These are phyloP conservation scores for Mollisia scopiformis DNA, from an alignment of 2,329 filamentous ascomycete genomes.

Conservation along the genomic window DNA sequence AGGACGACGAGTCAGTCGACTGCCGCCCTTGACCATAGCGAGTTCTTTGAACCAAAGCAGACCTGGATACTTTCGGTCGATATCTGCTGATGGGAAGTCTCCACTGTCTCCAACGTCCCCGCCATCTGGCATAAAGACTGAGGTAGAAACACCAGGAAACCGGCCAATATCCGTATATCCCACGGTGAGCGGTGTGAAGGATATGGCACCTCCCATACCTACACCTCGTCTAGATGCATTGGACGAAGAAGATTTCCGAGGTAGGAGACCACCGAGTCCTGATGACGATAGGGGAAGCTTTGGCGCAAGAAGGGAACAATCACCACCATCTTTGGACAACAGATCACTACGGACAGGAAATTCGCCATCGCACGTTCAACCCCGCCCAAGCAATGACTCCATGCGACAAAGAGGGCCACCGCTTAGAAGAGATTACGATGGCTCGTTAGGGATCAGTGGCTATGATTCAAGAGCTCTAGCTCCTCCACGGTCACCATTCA, in stretches of 20 bases:
- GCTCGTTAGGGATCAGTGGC: slow-evolving; percentile 27
- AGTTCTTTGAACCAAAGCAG: slow-evolving; percentile 80
- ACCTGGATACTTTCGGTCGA: slow-evolving; percentile 79
- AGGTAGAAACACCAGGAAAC: slow-evolving; percentile 54
- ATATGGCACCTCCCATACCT: slow-evolving; percentile 4
- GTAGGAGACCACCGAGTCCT: slow-evolving; percentile 24
- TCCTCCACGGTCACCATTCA: slow-evolving; percentile 47
- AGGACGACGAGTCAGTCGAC: slow-evolving; percentile 79
- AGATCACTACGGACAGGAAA: slow-evolving; percentile 16
- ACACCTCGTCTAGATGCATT: slow-evolving; percentile 16
- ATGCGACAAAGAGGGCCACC: slow-evolving; percentile 29
- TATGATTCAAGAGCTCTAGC: slow-evolving; percentile 46
- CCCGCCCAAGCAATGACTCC: slow-evolving; percentile 32
- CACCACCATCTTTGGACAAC: slow-evolving; percentile 52
- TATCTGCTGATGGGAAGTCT: slow-evolving; percentile 61
- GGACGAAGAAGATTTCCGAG: slow-evolving; percentile 31
- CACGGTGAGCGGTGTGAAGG: slow-evolving; percentile 58
- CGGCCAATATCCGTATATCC: slow-evolving; percentile 77
- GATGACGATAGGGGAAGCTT: slow-evolving; percentile 38
- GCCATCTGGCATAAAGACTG: slow-evolving; percentile 53
- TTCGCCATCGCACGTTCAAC: slow-evolving; percentile 24
- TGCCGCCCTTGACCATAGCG: slow-evolving; percentile 81
- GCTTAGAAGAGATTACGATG: slow-evolving; percentile 26
- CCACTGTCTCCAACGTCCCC: slow-evolving; percentile 37
- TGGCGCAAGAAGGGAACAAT: slow-evolving; percentile 60